A percentile compares a stretch with the other conserved stretches of the same genome.
Evolutionary conservation across 768 basidiomycete species (phyloP).

Genomic region (Tulasnella sp.): DNA sequence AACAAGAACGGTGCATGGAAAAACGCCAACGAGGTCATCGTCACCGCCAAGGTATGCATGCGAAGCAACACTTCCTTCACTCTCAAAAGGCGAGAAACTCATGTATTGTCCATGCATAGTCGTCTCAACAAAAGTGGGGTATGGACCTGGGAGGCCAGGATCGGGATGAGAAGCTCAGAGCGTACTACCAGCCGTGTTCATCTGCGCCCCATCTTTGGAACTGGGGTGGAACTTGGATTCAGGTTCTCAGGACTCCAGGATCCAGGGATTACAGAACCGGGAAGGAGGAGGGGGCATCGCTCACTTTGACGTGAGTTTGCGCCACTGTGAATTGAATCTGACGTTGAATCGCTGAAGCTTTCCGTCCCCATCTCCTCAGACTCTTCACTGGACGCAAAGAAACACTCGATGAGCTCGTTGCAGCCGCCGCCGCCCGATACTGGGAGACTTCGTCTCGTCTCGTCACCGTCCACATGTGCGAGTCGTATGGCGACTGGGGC

Average conservation of each 20-base stretch:
- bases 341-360: neutral
- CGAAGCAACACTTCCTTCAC: neutral
- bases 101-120: neutral
- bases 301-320: constrained; percentile 6
- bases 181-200: constrained; percentile 10
- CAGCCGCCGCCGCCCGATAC: constrained; percentile 10
- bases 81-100: no score
- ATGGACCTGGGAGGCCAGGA: constrained; percentile 10
- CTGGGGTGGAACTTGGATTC: constrained; percentile 11
- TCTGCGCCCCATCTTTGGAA: constrained; percentile 10
- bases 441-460: constrained; percentile 26
- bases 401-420: constrained; percentile 13
- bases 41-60: constrained; percentile 1
- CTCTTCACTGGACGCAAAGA: constrained; percentile 12
- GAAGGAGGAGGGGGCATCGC: constrained; percentile 5
- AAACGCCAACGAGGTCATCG: constrained; percentile 10
- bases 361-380: neutral
- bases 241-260: constrained; percentile 1
- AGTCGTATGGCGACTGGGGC: constrained; percentile 58
- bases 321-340: neutral
- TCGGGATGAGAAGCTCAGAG: constrained; percentile 7
- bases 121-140: constrained; percentile 10
- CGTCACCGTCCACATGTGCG: constrained; percentile 83
- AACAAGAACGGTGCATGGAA: constrained; percentile 7
- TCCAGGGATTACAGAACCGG: constrained; percentile 12